phyloP scores from a whole-genome alignment of 1,139 yeast genomes.

The Pichia kudriavzevii region DNA sequence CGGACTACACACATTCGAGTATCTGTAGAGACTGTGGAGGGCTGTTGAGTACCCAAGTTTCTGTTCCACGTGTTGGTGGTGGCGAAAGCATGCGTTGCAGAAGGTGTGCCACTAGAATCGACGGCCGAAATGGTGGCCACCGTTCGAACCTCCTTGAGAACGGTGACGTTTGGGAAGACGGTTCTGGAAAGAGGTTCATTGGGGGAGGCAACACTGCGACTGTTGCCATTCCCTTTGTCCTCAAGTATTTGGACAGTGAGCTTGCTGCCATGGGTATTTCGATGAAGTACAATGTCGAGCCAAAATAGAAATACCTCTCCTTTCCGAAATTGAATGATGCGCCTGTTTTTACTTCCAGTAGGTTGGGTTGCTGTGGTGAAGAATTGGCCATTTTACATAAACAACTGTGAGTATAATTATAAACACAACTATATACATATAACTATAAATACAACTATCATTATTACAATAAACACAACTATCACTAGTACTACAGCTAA shows the following conservation, averaged over 20 bases:
- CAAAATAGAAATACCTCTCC: too few relatives aligned
- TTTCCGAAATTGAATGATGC: too few relatives aligned
- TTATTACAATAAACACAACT: too few relatives aligned
- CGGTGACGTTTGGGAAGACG: conserved; percentile 94
- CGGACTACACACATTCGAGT: conserved; percentile 89
- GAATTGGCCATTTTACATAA: too few relatives aligned
- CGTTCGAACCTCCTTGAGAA: conserved; percentile 39
- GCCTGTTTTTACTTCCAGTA: too few relatives aligned
- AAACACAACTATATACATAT: too few relatives aligned
- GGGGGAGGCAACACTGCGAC: conserved; percentile 93
- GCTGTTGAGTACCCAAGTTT: conserved; percentile 75
- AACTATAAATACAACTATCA: too few relatives aligned
- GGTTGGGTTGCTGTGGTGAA: too few relatives aligned
- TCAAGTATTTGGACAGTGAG: conserved; percentile 92
- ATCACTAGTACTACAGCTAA: too few relatives aligned
- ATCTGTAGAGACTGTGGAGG: conserved; percentile 94
- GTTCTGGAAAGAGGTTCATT: conserved; percentile 80
- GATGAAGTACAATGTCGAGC: conserved; percentile 76
- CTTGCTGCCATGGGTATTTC: conserved; percentile 97
- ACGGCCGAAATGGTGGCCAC: conserved; percentile 32
- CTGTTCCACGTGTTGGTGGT: conserved; percentile 87
- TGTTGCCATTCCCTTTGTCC: conserved; percentile 93
- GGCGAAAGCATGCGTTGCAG: conserved; percentile 79
- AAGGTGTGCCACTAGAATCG: conserved; percentile 72
- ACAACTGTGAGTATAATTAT: too few relatives aligned